Evolutionary conservation across 352 stramenopile genomes (phyloP), one percentile per base, ranked within the genome.

Genomic region (Pythium chondricola): DNA sequence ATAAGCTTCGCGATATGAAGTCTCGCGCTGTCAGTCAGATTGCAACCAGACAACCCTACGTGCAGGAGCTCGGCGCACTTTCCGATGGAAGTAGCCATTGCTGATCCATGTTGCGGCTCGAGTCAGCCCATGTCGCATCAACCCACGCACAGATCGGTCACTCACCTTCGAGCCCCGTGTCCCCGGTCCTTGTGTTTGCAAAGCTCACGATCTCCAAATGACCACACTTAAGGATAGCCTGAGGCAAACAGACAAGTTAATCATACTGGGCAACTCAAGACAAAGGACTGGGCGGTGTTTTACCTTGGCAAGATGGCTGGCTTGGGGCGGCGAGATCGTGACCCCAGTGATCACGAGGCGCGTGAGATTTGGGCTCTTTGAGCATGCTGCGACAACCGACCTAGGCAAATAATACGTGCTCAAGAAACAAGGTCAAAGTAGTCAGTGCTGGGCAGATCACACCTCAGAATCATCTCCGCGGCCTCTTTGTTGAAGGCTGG

Each of bases 1-100:
- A 83, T 72, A 41, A 85, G 76, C 58, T 85, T 85, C 6, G 65
- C 43, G n/a, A 83, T 52, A 43, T 77, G 64, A 10, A 67, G 53
- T 43, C 57, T 73, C n/a, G 69, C 54, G 10, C 77, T 72, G 20
- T 79, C 47, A 1, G 74, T 83, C n/a, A 85, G 51, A 5, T 51
- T 48, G 40, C 74, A 85, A 6, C 53, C 50, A 5, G 67, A 53
- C 24, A 85, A 53, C 14, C 62, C 74, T 20, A 85, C 45, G 43
- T 74, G 58, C 8, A 71, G 52, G 7, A 85, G 47, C 18, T 60
- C 56, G 4, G 58, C 40, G 9, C 62, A 63, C 20, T 69, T 81
- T 16, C 71, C 56, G 36, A 52, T 21, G 1, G 51, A 32, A 6
- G 52, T 27, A 38, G 27, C 51, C 52, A 14, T 11, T 18, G 11